Conservation (phyloP, 371 early-diverging fungal genomes). For the Mycotypha africana region DNA sequence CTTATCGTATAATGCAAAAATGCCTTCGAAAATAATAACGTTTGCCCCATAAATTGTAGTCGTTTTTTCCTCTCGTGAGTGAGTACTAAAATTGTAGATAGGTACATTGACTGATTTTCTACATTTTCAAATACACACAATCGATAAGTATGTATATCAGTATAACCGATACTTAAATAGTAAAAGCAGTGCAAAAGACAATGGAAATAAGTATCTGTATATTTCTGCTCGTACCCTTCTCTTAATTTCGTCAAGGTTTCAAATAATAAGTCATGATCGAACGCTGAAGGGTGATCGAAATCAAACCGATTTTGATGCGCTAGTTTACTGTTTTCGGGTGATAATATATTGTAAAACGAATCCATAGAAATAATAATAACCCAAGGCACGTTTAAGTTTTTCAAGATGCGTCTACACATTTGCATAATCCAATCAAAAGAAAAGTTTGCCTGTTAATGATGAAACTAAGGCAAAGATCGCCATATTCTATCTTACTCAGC, state of each 20-base stretch:
- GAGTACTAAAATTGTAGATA: conserved; percentile 73
- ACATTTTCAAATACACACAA: no score
- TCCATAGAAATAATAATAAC: conserved; percentile 92
- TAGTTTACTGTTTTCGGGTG: conserved; percentile 63
- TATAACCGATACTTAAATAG: no score
- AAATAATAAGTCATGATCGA: conserved; percentile 74
- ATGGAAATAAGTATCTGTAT: not conserved
- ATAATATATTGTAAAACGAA: conserved; percentile 86
- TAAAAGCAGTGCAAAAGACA: not conserved
- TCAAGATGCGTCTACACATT: conserved; percentile 62
- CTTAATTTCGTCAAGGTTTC: conserved; percentile 70
- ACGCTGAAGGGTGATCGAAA: conserved; percentile 82
- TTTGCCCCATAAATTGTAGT: conserved; percentile 86
- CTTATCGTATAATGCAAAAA: conserved; percentile 84
- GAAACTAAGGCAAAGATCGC: not conserved
- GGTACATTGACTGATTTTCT: conserved; percentile 69
- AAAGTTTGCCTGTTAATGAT: no score
- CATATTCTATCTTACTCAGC: conserved; percentile 45
- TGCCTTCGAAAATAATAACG: conserved; percentile 92
- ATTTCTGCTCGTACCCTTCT: conserved; percentile 47
- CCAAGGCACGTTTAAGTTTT: conserved; percentile 77
- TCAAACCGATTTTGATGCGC: conserved; percentile 70
- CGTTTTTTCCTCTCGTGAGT: conserved; percentile 65
- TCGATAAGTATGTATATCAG: not conserved
- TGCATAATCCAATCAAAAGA: no score